Conservation (phyloP, 2,329 filamentous ascomycete species). For the Penicillium thymicola region DNA sequence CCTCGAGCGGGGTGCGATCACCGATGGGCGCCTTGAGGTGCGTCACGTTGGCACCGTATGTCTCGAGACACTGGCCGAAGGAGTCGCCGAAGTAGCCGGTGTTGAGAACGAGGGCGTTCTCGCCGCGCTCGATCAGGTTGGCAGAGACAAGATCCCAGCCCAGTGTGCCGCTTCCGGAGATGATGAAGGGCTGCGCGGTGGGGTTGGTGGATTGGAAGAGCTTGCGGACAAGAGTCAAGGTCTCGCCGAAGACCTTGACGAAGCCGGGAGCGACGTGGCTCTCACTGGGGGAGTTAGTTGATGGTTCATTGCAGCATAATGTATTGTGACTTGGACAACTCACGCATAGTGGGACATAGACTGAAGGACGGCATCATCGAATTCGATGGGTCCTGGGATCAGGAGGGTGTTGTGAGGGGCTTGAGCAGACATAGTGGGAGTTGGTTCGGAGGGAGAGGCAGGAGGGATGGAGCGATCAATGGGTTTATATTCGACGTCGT, state of each 20-base stretch:
- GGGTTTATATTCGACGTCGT: conserved; percentile 54
- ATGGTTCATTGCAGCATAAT: neutral
- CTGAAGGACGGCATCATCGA: conserved; percentile 92
- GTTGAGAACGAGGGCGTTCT: conserved; percentile 88
- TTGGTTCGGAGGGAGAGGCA: conserved; percentile 22
- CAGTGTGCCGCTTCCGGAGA: conserved; percentile 90
- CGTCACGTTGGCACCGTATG: conserved; percentile 86
- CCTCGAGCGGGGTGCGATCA: conserved; percentile 76
- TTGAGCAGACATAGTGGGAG: conserved; percentile 56
- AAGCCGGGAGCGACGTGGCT: conserved; percentile 89
- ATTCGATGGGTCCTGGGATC: conserved; percentile 96
- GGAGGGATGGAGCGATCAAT: conserved; percentile 31
- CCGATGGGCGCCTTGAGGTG: conserved; percentile 88
- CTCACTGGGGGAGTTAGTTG: conserved; percentile 59
- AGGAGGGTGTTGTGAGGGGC: conserved; percentile 69
- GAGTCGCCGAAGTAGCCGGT: conserved; percentile 97
- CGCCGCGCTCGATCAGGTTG: conserved; percentile 84
- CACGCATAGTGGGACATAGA: conserved; percentile 86
- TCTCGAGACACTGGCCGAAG: conserved; percentile 86
- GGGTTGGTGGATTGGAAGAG: conserved; percentile 89
- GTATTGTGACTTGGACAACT: conserved; percentile 8
- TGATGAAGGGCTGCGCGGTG: conserved; percentile 81
- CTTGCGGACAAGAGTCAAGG: conserved; percentile 80
- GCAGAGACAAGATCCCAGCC: conserved; percentile 97
- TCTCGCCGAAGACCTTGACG: conserved; percentile 86